Evolutionary conservation across 768 basidiomycete species (phyloP).

Genomic region (Leccinum arenicola): DNA sequence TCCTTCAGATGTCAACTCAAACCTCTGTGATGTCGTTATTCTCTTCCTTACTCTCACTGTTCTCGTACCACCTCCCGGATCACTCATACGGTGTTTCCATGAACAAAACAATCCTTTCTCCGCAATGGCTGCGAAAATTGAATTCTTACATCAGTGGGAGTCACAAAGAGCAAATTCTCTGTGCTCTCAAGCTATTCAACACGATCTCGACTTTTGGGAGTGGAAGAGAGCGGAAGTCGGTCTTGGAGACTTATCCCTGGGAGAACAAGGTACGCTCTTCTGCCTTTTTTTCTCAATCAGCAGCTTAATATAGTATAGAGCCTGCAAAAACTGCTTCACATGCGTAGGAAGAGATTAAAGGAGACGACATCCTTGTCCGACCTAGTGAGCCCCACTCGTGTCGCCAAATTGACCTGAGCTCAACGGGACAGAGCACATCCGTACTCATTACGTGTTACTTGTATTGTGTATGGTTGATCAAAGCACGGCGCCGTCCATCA

Average conservation of each 20-base stretch:
- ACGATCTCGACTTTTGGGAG: constrained; percentile 61
- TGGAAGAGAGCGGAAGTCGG: constrained; percentile 58
- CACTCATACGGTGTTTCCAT: constrained; percentile 63
- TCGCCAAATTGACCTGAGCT: not conserved
- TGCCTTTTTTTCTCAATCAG: not conserved
- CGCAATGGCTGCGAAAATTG: constrained; percentile 52
- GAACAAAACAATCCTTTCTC: constrained; percentile 55
- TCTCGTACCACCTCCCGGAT: constrained; percentile 67
- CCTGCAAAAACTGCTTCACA: constrained; percentile 61
- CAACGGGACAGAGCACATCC: constrained; percentile 44
- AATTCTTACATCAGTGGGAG: constrained; percentile 61
- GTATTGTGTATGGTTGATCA: constrained; percentile 67
- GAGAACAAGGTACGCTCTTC: constrained; percentile 59
- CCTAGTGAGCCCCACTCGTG: constrained; percentile 47
- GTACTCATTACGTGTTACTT: constrained; percentile 71
- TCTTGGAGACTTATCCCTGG: constrained; percentile 75
- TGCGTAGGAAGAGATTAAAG: constrained; percentile 57
- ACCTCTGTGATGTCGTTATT: constrained; percentile 50
- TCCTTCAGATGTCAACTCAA: constrained; percentile 39
- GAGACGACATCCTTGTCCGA: constrained; percentile 40
- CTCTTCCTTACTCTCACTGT: constrained; percentile 54
- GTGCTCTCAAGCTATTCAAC: constrained; percentile 62
- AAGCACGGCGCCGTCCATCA: constrained; percentile 48
- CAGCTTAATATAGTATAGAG: constrained; percentile 38
- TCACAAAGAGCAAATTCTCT: constrained; percentile 64